Base-by-base conservation (phyloP, 441 rosid genomes). In the Biscutella auriculata region DNA sequence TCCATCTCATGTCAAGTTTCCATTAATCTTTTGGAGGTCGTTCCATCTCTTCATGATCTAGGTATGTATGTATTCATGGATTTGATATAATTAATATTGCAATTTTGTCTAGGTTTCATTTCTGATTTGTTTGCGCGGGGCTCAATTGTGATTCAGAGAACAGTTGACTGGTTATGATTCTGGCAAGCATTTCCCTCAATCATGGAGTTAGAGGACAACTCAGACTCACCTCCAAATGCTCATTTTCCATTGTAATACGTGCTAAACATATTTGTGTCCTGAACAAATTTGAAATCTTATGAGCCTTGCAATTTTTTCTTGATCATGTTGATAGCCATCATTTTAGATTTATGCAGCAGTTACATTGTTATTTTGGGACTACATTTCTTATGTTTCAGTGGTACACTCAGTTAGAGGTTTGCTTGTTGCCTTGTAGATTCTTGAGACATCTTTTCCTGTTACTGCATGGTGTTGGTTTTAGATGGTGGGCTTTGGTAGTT, bases 31-130 rank as follows among this genome's bases (percentile, higher is more conserved):
- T 4, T 42, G 29, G 63, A 62, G 43, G 44, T 16, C 32, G 29
- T 49, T 61, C 30, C 8, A 9, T 62, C 39, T 48, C 27, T 12
- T 27, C 26, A 17, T 54, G 72, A 48, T 49, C 34, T 35, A 33
- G 72, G 67, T 68, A 41, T 47, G 60, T 34, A 35, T 55, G 29
- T 42, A 46, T 36, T 54, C 29, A 11, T 56, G 53, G 32, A 7
- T 32, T 25, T 60, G 37, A 23, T 19, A 32, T 43, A 17, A 13
- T n/a, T 39, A n/a, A 8, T 40, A 12, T 13, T 33, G 13, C 23
- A 3, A 54, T 4, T 29, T 40, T 33, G 54, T 46, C 25, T 32
- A 39, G 8, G 37, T 45, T 46, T 53, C 37, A 39, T 30, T 43
- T 39, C 56, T 53, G 36, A 55, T 42, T 16, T 53, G 51, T 60